phyloP scores from a whole-genome alignment of 1,139 yeast genomes.

The Scheffersomyces lignicola region DNA sequence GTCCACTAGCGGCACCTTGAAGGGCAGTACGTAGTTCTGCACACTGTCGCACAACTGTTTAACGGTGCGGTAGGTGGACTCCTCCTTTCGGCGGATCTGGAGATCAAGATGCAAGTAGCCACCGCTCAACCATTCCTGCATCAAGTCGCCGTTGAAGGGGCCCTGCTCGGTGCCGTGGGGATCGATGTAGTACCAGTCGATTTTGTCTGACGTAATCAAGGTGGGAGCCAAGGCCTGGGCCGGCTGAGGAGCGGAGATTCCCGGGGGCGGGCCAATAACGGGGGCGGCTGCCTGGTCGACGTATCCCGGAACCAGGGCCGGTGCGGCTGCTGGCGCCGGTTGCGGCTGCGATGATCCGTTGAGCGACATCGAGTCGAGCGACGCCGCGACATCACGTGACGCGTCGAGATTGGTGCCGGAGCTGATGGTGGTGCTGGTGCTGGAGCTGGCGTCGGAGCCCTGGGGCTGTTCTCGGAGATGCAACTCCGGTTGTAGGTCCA shows the following conservation, averaged over 20 bases:
- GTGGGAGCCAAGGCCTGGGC: slow-evolving; percentile 9
- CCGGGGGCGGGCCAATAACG: neutral
- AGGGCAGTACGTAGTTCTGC: slow-evolving; percentile 58
- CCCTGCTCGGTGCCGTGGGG: slow-evolving; percentile 74
- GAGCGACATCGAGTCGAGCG: slow-evolving; percentile 12
- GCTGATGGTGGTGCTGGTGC: neutral
- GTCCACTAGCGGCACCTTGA: slow-evolving; percentile 51
- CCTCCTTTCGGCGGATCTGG: slow-evolving; percentile 56
- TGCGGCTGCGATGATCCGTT: slow-evolving; percentile 8
- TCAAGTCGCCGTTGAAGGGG: slow-evolving; percentile 70
- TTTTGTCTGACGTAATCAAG: slow-evolving; percentile 33
- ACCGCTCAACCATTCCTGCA: slow-evolving; percentile 76
- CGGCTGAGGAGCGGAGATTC: slow-evolving; percentile 22
- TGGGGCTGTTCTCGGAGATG: slow-evolving; percentile 4
- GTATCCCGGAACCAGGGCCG: slow-evolving; percentile 4
- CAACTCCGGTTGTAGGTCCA: slow-evolving; percentile 27
- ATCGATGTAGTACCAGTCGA: slow-evolving; percentile 74
- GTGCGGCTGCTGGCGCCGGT: slow-evolving; percentile 3
- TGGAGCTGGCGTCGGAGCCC: neutral
- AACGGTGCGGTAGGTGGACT: slow-evolving; percentile 39
- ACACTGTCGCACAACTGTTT: slow-evolving; percentile 46
- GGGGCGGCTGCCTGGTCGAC: neutral
- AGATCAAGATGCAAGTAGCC: slow-evolving; percentile 62
- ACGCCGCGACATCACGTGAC: slow-evolving; percentile 8
- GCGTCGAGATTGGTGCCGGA: neutral